Base-by-base conservation (phyloP, 192 early-diverging fungal species). In the Martensiomyces pterosporus region DNA sequence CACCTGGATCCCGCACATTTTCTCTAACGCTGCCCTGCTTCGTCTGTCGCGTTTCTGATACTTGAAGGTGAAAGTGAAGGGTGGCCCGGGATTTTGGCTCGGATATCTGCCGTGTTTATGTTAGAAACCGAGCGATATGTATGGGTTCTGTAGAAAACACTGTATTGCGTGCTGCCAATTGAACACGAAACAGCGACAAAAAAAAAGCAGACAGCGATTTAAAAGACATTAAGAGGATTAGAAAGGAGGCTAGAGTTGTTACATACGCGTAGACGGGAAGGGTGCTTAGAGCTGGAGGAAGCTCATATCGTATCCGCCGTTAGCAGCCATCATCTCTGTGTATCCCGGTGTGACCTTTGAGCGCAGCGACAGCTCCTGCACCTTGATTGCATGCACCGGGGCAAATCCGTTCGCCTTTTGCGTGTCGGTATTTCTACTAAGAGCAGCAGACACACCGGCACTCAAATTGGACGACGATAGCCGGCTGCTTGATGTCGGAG, bases 301-400 rank as follows among this genome's bases (percentile, higher is more conserved):
- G 57, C 62, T 52, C 68, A 72, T 60, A 52, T 72, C 68, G 26
- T 56, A 72, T 22, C 68, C 68, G 25, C 62, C 57, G 41, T 58
- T 59, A n/a, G 50, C 44, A 2, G 62, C 63, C 68, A 72, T 72
- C 35, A 54, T 49, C 42, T 65, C 48, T 14, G 24, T 39, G 41
- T 56, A 72, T 14, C 62, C 68, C 1, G 68, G 68, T 9, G 68
- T 60, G 9, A 57, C 41, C 49, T 63, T 72, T 3, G 63, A 47
- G 41, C 55, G 49, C 17, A 70, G 24, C 39, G 55, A 57, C 15
- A 63, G 60, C 24, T 70, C 67, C 9, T 41, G 55, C 18, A 32
- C 24, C 24, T 44, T 44, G 15, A 58, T 47, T 24, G 47, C 55
- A 12, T 49, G 50, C 26, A 70, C 67, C 3, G 61, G 41, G 13